Evolutionary conservation across 306 rosid genomes (phyloP).

Genomic region (Prunus campanulata): DNA sequence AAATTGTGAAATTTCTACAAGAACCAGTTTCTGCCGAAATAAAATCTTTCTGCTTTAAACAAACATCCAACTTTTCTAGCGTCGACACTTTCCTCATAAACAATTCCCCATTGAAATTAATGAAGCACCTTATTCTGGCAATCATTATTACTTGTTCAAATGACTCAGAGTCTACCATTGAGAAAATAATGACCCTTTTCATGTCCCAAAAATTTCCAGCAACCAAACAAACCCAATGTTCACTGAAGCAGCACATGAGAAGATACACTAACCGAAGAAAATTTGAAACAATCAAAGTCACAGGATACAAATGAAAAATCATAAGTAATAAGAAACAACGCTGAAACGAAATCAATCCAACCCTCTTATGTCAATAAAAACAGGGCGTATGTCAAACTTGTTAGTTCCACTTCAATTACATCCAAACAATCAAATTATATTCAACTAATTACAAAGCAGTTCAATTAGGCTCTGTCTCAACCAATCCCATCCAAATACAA

Average conservation of each 20-base stretch:
- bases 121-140: neutral
- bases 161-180: neutral
- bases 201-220: neutral
- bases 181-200: neutral
- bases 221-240: neutral
- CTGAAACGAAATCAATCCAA: neutral
- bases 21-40: neutral
- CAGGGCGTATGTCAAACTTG: no score
- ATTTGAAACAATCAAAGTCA: neutral
- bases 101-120: neutral
- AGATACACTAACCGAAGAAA: neutral
- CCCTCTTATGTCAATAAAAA: neutral
- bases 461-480: neutral
- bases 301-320: neutral
- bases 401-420: neutral
- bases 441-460: neutral
- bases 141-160: neutral
- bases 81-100: neutral
- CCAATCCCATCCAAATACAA: neutral
- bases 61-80: neutral
- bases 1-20: neutral
- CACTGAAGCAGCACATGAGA: neutral
- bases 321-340: neutral
- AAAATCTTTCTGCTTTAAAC: neutral
- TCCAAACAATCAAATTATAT: slow-evolving; percentile 15